Evolutionary conservation across 495 filamentous ascomycete species (phyloP).

Genomic region (Wilcoxina mikolae): DNA sequence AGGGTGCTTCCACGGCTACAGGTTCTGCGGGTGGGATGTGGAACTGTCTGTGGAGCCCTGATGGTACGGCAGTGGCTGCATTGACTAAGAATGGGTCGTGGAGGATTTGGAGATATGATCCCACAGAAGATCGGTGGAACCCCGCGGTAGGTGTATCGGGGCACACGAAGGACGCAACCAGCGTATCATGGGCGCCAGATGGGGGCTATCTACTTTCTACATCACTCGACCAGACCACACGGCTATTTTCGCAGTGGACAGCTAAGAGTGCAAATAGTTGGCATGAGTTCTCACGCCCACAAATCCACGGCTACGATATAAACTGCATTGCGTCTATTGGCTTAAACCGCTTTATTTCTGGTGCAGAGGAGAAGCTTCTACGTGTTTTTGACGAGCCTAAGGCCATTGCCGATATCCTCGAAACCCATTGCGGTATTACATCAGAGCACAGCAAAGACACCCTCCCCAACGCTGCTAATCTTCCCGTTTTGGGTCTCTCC

Average conservation of each 20-base stretch:
- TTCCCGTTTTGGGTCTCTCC: slow-evolving; percentile 87
- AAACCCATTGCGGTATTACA: slow-evolving; percentile 48
- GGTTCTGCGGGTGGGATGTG: slow-evolving; percentile 93
- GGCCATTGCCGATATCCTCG: slow-evolving; percentile 60
- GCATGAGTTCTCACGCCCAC: slow-evolving; percentile 91
- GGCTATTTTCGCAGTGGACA: slow-evolving; percentile 76
- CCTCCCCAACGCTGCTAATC: slow-evolving; percentile 73
- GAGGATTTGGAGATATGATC: slow-evolving; percentile 58
- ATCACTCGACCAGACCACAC: slow-evolving; percentile 84
- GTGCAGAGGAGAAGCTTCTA: slow-evolving; percentile 95
- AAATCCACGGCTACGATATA: slow-evolving; percentile 96
- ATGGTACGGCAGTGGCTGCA: slow-evolving; percentile 56
- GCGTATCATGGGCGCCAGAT: slow-evolving; percentile 67
- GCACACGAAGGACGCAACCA: slow-evolving; percentile 64
- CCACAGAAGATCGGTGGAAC: slow-evolving; percentile 48
- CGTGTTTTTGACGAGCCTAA: slow-evolving; percentile 87
- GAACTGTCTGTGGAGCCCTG: slow-evolving; percentile 83
- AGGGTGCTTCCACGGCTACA: slow-evolving; percentile 88
- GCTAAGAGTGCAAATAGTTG: slow-evolving; percentile 40
- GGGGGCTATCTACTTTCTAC: slow-evolving; percentile 81
- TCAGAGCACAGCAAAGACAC: slow-evolving; percentile 27
- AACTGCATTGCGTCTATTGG: slow-evolving; percentile 77
- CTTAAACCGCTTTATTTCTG: slow-evolving; percentile 64
- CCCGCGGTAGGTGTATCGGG: slow-evolving; percentile 67
- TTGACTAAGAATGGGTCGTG: slow-evolving; percentile 87